Evolutionary conservation across 1,139 yeast genomes (phyloP).

Genomic region (Nakaseomyces glabratus): DNA sequence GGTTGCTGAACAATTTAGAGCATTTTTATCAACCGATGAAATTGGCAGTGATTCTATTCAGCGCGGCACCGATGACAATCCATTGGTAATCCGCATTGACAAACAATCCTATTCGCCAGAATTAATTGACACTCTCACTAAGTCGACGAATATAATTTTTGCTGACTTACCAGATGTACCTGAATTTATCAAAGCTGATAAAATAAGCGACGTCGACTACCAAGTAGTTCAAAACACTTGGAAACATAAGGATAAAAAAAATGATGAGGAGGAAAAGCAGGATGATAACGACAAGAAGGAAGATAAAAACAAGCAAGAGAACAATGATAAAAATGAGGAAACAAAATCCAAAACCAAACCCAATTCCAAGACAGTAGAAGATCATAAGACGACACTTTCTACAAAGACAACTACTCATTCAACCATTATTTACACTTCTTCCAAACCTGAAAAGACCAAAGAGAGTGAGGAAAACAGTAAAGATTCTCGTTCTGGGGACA

Average conservation of each 20-base stretch:
- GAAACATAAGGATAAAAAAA: slow-evolving; percentile 1
- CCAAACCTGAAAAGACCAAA: no score
- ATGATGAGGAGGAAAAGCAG: slow-evolving; percentile 1
- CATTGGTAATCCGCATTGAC: slow-evolving; percentile 18
- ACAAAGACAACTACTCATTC: background rate
- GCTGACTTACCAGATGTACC: slow-evolving; percentile 23
- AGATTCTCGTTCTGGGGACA: no score
- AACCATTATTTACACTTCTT: no score
- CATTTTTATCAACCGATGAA: slow-evolving; percentile 17
- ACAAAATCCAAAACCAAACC: slow-evolving; percentile 10
- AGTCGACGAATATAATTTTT: slow-evolving; percentile 20
- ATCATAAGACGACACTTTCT: slow-evolving; percentile 1
- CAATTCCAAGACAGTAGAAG: slow-evolving; percentile 10
- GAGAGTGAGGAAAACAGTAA: no score
- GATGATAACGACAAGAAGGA: slow-evolving; percentile 11
- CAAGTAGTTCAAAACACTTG: background rate
- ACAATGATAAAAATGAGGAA: slow-evolving; percentile 7
- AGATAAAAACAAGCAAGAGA: slow-evolving; percentile 9
- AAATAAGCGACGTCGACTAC: background rate
- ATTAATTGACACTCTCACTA: slow-evolving; percentile 14
- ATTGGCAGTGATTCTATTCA: slow-evolving; percentile 18
- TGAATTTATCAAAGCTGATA: slow-evolving; percentile 16
- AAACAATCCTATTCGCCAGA: slow-evolving; percentile 17
- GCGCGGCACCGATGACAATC: slow-evolving; percentile 8
- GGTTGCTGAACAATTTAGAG: slow-evolving; percentile 13